Base-by-base conservation (phyloP, 768 basidiomycete species). In the Termitomyces sp. region DNA sequence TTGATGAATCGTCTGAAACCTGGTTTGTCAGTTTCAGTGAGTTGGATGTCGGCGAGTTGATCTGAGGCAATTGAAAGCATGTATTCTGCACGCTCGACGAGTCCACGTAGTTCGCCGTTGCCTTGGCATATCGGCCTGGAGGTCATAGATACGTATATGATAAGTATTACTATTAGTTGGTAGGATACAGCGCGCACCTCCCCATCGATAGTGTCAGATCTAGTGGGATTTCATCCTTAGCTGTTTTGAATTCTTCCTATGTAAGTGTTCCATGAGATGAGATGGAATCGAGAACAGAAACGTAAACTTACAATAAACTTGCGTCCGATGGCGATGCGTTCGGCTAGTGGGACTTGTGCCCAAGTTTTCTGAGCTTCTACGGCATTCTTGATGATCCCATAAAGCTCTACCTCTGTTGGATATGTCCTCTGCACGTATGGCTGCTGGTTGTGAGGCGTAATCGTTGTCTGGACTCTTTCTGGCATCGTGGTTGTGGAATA, bases 191-290 rank as follows among this genome's bases (percentile, higher is more conserved):
- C 32, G 69, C 84, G 60, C 56, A 92, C 92, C 94, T 76, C 35
- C 96, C 96, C 89, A 99, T 98, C 71, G 97, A 91, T 50, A 85
- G 61, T 0, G 93, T 86, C 50, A 98, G 74, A 62, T 98, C 94
- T 31, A 80, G 64, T 0, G 85, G 83, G 13, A 92, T 80, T 29
- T 89, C 82, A 16, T 88, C 81, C 7, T 67, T 63, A 66, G 76
- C 70, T 5, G 68, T 68, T 59, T 73, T 76, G 56, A 85, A 84
- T 54, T 77, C 80, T 15, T 77, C 76, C 78, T 80, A 16, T 32
- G 49, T 32, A 35, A 10, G n/a, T n/a, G n/a, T n/a, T n/a, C 22
- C 39, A 44, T 20, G 22, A 55, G 23, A 36, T 42, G 12, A 29
- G 22, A 39, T 35, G 18, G 9, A 1, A 20, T 7, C 20, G 18